These are phyloP conservation scores for Coemansia sp. DNA, from an alignment of 192 early-diverging fungal genomes.

Conservation along the genomic window DNA sequence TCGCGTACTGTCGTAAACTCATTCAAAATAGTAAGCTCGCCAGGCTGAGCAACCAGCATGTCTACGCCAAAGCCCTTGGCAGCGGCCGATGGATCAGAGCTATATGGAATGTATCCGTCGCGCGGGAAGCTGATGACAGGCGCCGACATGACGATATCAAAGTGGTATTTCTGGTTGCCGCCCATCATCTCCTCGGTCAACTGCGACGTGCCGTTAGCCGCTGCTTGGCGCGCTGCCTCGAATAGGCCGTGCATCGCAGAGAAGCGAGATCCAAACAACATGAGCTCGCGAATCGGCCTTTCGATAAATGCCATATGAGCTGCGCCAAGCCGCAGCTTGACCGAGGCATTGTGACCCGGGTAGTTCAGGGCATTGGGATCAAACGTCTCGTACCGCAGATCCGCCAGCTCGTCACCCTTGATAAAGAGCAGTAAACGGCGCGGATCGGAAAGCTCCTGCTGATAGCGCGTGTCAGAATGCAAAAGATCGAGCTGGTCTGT, in stretches of 20 bases:
- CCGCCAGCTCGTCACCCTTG: slow-evolving; percentile 83
- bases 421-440: slow-evolving; percentile 68
- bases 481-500: slow-evolving; percentile 60
- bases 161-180: slow-evolving; percentile 64
- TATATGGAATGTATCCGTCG: slow-evolving; percentile 47
- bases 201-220: slow-evolving; percentile 72
- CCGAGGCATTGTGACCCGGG: slow-evolving; percentile 80
- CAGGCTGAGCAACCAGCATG: slow-evolving; percentile 74
- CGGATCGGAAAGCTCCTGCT: slow-evolving; percentile 8
- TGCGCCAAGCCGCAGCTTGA: slow-evolving; percentile 77
- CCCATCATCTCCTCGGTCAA: slow-evolving; percentile 70
- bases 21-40: slow-evolving; percentile 82
- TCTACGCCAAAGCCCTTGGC: slow-evolving; percentile 45
- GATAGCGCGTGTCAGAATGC: slow-evolving; percentile 1
- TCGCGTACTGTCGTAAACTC: slow-evolving; percentile 59
- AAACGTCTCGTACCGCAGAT: slow-evolving; percentile 85
- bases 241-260: slow-evolving; percentile 80
- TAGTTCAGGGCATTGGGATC: slow-evolving; percentile 56
- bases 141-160: slow-evolving; percentile 78
- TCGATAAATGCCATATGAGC: slow-evolving; percentile 78
- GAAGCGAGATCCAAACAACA: slow-evolving; percentile 82
- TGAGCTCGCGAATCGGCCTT: slow-evolving; percentile 65
- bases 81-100: neutral
- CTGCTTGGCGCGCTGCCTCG: slow-evolving; percentile 84
- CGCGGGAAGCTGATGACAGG: slow-evolving; percentile 84